Evolutionary conservation across 2,329 filamentous ascomycete species (phyloP).

Genomic region (Verticillium longisporum): DNA sequence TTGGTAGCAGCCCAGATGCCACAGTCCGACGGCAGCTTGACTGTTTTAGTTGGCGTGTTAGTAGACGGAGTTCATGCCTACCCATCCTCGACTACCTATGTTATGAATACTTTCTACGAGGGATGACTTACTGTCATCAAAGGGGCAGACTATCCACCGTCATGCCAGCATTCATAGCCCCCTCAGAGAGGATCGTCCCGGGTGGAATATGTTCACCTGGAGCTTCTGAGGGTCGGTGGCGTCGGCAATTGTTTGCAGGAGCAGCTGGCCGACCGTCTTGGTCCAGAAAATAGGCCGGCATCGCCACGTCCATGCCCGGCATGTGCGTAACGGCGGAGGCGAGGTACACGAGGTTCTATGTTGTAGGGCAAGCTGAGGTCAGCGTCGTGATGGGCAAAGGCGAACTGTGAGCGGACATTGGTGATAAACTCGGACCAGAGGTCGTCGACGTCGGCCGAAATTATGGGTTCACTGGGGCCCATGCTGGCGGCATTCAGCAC

Average conservation of each 20-base stretch:
- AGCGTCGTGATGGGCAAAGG: background rate
- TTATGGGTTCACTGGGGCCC: background rate
- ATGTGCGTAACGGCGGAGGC: background rate
- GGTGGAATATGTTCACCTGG: constrained; percentile 20
- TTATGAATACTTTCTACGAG: too few species aligned
- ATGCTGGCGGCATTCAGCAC: constrained; percentile 17
- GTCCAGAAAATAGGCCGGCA: constrained; percentile 25
- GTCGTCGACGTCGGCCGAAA: background rate
- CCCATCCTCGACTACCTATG: too few species aligned
- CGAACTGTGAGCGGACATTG: constrained; percentile 9
- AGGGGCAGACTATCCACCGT: constrained; percentile 12
- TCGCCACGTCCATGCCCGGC: background rate
- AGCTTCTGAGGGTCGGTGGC: constrained; percentile 18
- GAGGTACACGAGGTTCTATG: background rate
- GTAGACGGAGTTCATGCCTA: background rate
- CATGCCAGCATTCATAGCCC: background rate
- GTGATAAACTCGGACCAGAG: constrained; percentile 5
- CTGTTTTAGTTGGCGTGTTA: background rate
- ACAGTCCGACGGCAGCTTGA: constrained; percentile 15
- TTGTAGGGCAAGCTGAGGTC: background rate
- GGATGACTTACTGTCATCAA: constrained; percentile 17
- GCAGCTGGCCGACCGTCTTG: constrained; percentile 27
- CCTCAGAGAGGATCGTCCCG: constrained; percentile 15
- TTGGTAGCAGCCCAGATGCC: constrained; percentile 29
- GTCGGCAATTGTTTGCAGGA: constrained; percentile 30